Evolutionary conservation across 1,139 yeast species (phyloP).

Genomic region (Ogataea hybrid): DNA sequence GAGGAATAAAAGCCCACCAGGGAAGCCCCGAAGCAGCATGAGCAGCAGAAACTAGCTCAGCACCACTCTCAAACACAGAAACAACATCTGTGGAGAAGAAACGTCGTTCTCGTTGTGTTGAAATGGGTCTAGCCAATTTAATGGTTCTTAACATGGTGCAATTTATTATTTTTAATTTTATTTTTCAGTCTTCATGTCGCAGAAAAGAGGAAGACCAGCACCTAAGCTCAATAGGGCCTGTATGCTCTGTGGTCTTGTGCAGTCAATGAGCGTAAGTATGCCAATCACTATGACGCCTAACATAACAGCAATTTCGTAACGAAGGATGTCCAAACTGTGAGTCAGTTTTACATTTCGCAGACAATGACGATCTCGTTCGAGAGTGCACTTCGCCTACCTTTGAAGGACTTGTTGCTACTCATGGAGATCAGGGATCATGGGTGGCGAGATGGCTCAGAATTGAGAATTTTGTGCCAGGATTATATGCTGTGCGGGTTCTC

Average conservation of each 20-base stretch:
- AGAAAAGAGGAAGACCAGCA: constrained; percentile 31
- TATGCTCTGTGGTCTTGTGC: constrained; percentile 94
- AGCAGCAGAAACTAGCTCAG: constrained; percentile 38
- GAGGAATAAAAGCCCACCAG: constrained; percentile 82
- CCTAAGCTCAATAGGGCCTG: constrained; percentile 88
- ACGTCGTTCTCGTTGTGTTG: background rate
- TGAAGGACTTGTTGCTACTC: constrained; percentile 92
- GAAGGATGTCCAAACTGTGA: constrained; percentile 99
- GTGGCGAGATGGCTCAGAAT: constrained; percentile 96
- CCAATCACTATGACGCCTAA: background rate
- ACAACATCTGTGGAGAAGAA: constrained; percentile 14
- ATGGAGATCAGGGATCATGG: constrained; percentile 88
- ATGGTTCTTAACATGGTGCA: constrained; percentile 1
- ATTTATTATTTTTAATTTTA: background rate
- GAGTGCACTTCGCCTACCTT: constrained; percentile 96
- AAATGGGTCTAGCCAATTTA: background rate
- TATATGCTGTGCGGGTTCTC: constrained; percentile 90
- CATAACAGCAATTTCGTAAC: constrained; percentile 52
- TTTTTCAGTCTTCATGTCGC: constrained; percentile 4
- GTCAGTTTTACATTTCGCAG: constrained; percentile 67
- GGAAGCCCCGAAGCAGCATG: constrained; percentile 65
- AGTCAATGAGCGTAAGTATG: constrained; percentile 55
- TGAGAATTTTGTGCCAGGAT: constrained; percentile 84
- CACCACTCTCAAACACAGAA: constrained; percentile 20
- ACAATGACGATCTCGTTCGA: constrained; percentile 76